Evolutionary conservation across 2,329 filamentous ascomycete species (phyloP).

Genomic region (Alternaria brassicae): DNA sequence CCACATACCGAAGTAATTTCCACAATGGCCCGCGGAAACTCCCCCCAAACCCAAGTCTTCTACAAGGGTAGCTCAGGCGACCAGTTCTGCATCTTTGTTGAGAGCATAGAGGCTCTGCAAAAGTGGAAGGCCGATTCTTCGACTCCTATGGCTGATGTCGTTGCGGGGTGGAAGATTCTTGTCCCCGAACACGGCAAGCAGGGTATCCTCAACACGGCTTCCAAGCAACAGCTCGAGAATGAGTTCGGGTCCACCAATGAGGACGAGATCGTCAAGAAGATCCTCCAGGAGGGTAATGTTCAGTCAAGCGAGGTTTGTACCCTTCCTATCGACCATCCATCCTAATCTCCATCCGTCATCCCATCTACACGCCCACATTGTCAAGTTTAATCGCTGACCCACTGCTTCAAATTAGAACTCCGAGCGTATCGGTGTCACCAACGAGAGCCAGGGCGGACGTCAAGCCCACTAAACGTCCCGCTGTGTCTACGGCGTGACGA

Average conservation of each 20-base stretch:
- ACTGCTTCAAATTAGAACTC: slow-evolving; percentile 35
- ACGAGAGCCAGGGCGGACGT: slow-evolving; percentile 50
- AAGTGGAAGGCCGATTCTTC: slow-evolving; percentile 84
- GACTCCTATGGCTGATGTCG: slow-evolving; percentile 81
- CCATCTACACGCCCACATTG: too few species aligned
- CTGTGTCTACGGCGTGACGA: slow-evolving; percentile 2
- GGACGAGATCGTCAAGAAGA: slow-evolving; percentile 81
- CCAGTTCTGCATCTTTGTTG: slow-evolving; percentile 73
- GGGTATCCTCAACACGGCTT: slow-evolving; percentile 77
- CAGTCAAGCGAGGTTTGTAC: slow-evolving; percentile 37
- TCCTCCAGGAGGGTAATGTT: slow-evolving; percentile 74
- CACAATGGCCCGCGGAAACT: slow-evolving; percentile 57
- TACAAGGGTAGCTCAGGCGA: slow-evolving; percentile 74
- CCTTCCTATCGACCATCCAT: too few species aligned
- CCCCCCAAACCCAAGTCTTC: slow-evolving; percentile 76
- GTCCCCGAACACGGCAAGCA: slow-evolving; percentile 88
- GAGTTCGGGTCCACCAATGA: slow-evolving; percentile 85
- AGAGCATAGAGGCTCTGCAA: slow-evolving; percentile 68
- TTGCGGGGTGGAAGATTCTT: slow-evolving; percentile 89
- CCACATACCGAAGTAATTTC: slow-evolving; percentile 1
- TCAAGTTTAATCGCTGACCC: too few species aligned
- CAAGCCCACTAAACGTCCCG: slow-evolving; percentile 38
- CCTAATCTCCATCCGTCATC: too few species aligned
- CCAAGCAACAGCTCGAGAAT: slow-evolving; percentile 75
- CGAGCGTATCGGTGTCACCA: slow-evolving; percentile 54